Evolutionary conservation across 2,329 filamentous ascomycete genomes (phyloP), one percentile per base, ranked within the genome.

Genomic region (Colletotrichum liaoningense): DNA sequence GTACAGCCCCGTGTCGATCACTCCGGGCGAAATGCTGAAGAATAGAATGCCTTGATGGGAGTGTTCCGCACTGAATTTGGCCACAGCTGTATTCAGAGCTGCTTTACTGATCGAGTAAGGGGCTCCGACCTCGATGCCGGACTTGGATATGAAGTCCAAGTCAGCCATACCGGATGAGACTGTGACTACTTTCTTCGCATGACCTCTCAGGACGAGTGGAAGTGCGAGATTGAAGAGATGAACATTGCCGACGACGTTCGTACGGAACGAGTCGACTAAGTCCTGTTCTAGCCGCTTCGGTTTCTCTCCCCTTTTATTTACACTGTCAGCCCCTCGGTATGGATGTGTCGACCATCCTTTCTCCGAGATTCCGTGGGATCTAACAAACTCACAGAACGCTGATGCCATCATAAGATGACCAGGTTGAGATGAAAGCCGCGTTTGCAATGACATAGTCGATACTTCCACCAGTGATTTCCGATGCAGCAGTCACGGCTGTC

Each of bases 111-210:
- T 82, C 1, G 85, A 74, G 74, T 91, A 92, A 0, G 84, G 77
- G 0, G 80, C 73, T 0, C 76, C 74, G 1, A 79, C 67, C 0
- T 81, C 78, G 58, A 90, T 75, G 0, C 82, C 80, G 19, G 75
- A 78, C 0, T 85, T 67, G 11, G 80, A 81, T 65, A 81, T 83
- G 1, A 88, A 70, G 1, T 88, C 84, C 0, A 82, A n/a, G 70
- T 91, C 89, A 0, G 85, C 86, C 54, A 84, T 71, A 22, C 87
- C 89, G 0, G 78, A 85, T 5, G 86, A 84, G 5, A 92, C 84
- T n/a, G 83, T 76, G 33, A 88, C 83, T n/a, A 90, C 81, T 77
- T 91, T 91, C 79, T 91, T 91, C 11, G 73, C 76, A 1, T 79
- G 76, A 4, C 89, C 86, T 58, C 87, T 86, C 2, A 83, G 79